Base-by-base conservation (phyloP, 768 basidiomycete genomes). In the Holtermanniella nyarrowii region DNA sequence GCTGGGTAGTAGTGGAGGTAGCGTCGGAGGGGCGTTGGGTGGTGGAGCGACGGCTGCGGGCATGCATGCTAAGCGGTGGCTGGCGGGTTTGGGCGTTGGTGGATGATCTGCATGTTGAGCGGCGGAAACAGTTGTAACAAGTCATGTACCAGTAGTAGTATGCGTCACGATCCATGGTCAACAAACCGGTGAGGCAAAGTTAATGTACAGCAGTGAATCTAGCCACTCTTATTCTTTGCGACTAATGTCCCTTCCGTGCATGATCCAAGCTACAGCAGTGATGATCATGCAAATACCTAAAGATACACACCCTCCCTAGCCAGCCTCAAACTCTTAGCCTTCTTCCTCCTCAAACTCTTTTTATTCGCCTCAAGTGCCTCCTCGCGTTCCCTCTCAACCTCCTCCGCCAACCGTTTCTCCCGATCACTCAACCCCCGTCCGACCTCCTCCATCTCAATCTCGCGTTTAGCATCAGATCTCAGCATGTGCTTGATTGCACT, bases 1-100 rank as follows among this genome's bases (percentile, higher is more conserved):
- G 26, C 48, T 65, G 31, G 52, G 46, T 10, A 43, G 42, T 3
- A 58, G 59, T 12, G 56, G 51, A 2, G 23, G 47, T 16, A 46
- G 7, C 31, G 16, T 37, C 31, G 31, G 16, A 7, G 7, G 31
- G 31, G 31, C 31, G 16, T 7, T 7, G 31, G 31, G 31, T 37
- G 31, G 16, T n/a, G n/a, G 31, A 37, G 31, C 10, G 31, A 16
- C 31, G 16, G 31, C 10, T 16, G 31, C 10, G 31, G 16, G 16
- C 31, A 16, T 7, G 31, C 31, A 37, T 7, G 31, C 31, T 16
- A 7, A 16, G 16, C 31, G 31, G 31, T 37, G 31, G 31, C 31
- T 37, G 7, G 31, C 31, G 31, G 31, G 31, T 37, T 37, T 37
- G 31, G 31, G 31, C 31, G 31, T 37, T 37, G 31, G 31, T 16